Evolutionary conservation across 2,329 filamentous ascomycete species (phyloP).

Genomic region (Beauveria scarabaeidicola): DNA sequence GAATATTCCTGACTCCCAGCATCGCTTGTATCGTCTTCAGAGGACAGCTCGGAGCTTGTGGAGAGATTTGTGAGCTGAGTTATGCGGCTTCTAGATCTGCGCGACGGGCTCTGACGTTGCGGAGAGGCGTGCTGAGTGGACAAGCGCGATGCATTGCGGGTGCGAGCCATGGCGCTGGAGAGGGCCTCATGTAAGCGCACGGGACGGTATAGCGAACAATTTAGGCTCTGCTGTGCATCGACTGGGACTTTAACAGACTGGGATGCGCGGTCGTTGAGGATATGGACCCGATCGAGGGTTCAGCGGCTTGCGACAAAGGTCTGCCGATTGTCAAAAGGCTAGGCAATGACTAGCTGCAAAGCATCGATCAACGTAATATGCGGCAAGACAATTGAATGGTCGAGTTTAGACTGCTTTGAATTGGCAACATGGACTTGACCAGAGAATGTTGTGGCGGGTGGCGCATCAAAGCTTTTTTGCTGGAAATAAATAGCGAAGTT

Average conservation of each 20-base stretch:
- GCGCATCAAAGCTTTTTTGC: background rate
- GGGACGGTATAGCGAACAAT: background rate
- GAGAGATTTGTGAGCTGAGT: conserved; percentile 5
- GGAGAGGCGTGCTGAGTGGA: background rate
- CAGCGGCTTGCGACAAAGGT: background rate
- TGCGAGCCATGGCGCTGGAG: background rate
- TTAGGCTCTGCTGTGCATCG: background rate
- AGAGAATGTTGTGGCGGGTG: background rate
- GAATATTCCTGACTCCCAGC: background rate
- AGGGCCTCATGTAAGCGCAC: background rate
- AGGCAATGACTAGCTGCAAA: background rate
- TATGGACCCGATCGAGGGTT: background rate
- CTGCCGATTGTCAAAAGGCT: too few relatives aligned
- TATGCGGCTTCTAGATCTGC: background rate
- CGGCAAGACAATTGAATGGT: background rate
- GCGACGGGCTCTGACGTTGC: conserved; percentile 3
- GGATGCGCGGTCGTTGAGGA: background rate
- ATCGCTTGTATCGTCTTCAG: background rate
- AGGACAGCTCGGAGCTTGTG: background rate
- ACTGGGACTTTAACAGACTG: background rate
- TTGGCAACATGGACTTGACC: background rate
- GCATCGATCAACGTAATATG: too few relatives aligned
- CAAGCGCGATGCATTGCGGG: background rate
- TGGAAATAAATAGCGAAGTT: conserved; percentile 1
- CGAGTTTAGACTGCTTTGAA: too few relatives aligned